These are phyloP conservation scores for Neurospora tetrasperma DNA, from an alignment of 495 filamentous ascomycete genomes.

Conservation along the genomic window DNA sequence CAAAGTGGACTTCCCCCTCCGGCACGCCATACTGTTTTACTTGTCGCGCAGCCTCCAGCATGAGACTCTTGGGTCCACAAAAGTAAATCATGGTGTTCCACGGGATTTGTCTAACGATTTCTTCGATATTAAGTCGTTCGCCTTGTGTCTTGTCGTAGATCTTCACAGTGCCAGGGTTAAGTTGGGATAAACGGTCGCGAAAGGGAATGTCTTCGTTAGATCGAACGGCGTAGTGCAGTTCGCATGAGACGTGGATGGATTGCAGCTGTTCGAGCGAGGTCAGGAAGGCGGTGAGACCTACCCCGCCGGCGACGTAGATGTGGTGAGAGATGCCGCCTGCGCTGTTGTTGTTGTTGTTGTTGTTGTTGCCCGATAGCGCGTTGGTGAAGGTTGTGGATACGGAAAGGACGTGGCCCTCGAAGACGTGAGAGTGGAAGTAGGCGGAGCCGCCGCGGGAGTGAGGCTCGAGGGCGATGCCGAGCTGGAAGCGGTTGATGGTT, in stretches of 20 bases:
- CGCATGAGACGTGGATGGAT: constrained; percentile 32
- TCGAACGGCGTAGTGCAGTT: constrained; percentile 41
- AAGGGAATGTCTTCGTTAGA: constrained; percentile 33
- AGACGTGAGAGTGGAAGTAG: constrained; percentile 37
- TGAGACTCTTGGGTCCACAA: constrained; percentile 43
- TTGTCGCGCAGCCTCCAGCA: constrained; percentile 32
- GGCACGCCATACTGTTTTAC: constrained; percentile 28
- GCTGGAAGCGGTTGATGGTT: constrained; percentile 26
- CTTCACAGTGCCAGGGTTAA: constrained; percentile 23
- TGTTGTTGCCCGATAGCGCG: constrained; percentile 15
- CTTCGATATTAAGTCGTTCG: constrained; percentile 35
- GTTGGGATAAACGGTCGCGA: constrained; percentile 23
- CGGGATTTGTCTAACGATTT: constrained; percentile 26
- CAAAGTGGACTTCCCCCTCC: constrained; percentile 41
- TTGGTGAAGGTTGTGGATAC: constrained; percentile 29
- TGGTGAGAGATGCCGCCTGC: constrained; percentile 32
- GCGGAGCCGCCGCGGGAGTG: constrained; percentile 37
- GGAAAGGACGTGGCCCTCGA: constrained; percentile 35
- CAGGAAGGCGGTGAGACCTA: constrained; percentile 45
- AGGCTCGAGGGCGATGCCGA: constrained; percentile 37
- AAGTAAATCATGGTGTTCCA: constrained; percentile 45
- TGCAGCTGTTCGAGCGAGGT: constrained; percentile 22
- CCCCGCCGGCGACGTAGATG: constrained; percentile 42
- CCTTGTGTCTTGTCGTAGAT: constrained; percentile 40
- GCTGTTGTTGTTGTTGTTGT: too few species aligned